Conservation (phyloP, 148 eudicot species). For the Euryodendron excelsum region DNA sequence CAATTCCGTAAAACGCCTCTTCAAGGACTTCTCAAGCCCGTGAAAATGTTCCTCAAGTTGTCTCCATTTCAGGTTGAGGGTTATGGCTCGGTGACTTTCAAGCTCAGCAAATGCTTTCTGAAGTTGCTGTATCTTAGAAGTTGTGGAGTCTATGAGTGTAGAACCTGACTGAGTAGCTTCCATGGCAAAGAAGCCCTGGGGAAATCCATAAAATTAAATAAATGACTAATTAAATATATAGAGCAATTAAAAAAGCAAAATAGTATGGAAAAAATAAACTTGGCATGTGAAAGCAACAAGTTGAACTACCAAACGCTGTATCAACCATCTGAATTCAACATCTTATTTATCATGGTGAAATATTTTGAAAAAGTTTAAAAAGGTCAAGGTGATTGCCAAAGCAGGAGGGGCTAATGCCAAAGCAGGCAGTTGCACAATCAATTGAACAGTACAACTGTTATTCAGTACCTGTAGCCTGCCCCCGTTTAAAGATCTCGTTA, state of each 20-base stretch:
- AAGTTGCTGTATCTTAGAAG: conserved; percentile 92
- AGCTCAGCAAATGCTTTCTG: conserved; percentile 99
- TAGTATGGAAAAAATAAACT: neutral
- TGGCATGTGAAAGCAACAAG: neutral
- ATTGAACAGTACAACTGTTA: too few species aligned
- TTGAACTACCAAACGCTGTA: neutral
- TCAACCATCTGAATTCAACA: neutral
- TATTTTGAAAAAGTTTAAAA: too few species aligned
- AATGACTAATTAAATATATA: neutral
- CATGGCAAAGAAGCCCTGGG: conserved; percentile 51
- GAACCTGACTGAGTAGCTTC: conserved; percentile 72
- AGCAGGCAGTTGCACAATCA: neutral
- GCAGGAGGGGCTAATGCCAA: too few species aligned
- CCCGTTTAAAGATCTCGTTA: too few species aligned
- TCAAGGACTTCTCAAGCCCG: conserved; percentile 92
- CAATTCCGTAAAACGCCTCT: conserved; percentile 91
- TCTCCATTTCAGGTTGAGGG: conserved; percentile 94
- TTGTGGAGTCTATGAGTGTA: conserved; percentile 70
- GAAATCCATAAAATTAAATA: conserved; percentile 12
- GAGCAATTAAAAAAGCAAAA: neutral
- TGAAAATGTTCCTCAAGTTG: conserved; percentile 97
- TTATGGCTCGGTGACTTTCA: conserved; percentile 86
- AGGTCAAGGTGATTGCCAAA: too few species aligned
- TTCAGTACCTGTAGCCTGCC: too few species aligned
- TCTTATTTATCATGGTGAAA: neutral